These are phyloP conservation scores for Geotrichum citri-aurantii DNA, from an alignment of 1,139 yeast genomes.

Conservation along the genomic window DNA sequence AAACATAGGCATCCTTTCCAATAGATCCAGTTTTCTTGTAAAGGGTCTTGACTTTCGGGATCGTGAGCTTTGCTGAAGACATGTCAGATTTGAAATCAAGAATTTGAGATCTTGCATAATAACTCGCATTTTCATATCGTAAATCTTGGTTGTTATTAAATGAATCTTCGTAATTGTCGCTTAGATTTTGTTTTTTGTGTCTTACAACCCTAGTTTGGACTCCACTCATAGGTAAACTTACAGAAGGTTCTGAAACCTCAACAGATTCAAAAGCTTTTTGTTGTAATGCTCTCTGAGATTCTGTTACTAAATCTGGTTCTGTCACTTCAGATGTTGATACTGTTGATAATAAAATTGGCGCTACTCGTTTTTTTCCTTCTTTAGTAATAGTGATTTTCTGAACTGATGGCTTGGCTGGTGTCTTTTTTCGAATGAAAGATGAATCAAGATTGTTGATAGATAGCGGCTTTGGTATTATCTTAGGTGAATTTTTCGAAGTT, in stretches of 20 bases:
- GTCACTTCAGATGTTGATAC: conserved; percentile 31
- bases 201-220: conserved; percentile 43
- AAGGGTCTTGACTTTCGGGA: conserved; percentile 65
- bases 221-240: conserved; percentile 40
- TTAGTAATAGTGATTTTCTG: conserved; percentile 60
- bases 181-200: conserved; percentile 35
- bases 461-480: neutral
- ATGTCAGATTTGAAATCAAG: conserved; percentile 76
- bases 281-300: conserved; percentile 4
- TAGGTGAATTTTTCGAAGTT: neutral
- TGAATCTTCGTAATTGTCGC: conserved; percentile 1
- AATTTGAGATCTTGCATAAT: conserved; percentile 72
- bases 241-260: conserved; percentile 38
- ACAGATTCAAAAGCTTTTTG: conserved; percentile 17
- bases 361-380: conserved; percentile 79
- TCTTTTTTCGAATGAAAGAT: conserved; percentile 24
- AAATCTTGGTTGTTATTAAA: neutral
- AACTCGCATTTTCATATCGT: conserved; percentile 34
- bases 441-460: conserved; percentile 1
- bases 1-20: conserved; percentile 23
- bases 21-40: conserved; percentile 30
- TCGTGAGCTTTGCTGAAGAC: conserved; percentile 70
- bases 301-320: conserved; percentile 11
- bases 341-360: conserved; percentile 71
- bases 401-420: conserved; percentile 18